phyloP scores from a whole-genome alignment of 2,329 filamentous ascomycete species.

The Lecanosticta acicola region DNA sequence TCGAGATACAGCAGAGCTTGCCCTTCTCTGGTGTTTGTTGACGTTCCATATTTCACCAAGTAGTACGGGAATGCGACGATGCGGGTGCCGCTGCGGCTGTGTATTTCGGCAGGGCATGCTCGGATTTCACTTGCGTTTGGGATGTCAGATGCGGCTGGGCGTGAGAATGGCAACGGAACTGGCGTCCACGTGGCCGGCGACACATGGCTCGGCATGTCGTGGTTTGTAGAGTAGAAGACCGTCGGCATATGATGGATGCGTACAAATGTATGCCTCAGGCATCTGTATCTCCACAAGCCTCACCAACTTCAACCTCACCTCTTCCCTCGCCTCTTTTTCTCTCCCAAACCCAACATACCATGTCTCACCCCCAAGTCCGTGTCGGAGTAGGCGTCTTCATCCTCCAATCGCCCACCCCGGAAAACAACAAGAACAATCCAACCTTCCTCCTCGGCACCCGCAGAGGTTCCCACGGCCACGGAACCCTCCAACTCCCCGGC shows the following conservation, averaged over 20 bases:
- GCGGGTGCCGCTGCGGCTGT: background rate
- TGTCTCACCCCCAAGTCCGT: conserved; percentile 7
- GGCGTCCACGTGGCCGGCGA: no score
- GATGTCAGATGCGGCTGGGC: no score
- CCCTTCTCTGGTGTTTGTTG: conserved; percentile 1
- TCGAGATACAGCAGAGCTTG: conserved; percentile 11
- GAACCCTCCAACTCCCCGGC: conserved; percentile 52
- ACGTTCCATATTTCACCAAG: conserved; percentile 6
- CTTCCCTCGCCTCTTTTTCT: background rate
- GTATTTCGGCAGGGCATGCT: background rate
- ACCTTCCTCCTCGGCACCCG: conserved; percentile 46
- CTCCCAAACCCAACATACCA: background rate
- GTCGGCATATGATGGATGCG: no score
- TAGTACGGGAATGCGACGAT: background rate
- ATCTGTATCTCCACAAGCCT: no score
- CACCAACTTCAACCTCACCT: background rate
- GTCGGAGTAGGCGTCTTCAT: conserved; percentile 49
- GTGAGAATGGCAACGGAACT: no score
- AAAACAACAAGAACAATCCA: conserved; percentile 26
- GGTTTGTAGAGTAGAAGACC: no score
- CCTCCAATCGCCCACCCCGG: conserved; percentile 10
- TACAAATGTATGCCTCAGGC: no score
- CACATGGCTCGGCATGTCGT: no score
- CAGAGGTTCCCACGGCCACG: conserved; percentile 43
- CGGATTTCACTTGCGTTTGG: no score